Conservation (phyloP, 805 yeast species). For the Nematodospora valgi region DNA sequence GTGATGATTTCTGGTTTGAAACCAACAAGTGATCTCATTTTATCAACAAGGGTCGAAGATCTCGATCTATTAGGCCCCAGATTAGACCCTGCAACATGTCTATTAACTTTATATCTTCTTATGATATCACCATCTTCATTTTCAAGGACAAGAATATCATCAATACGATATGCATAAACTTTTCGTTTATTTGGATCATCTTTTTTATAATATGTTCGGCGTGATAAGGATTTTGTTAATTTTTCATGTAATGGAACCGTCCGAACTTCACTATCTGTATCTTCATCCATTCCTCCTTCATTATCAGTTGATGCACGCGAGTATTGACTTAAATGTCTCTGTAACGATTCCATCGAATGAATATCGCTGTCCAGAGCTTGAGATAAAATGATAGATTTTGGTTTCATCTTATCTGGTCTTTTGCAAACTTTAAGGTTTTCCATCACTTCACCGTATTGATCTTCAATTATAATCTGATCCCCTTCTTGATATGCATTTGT, state of each 20-base stretch:
- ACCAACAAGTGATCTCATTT: conserved; percentile 57
- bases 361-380: conserved; percentile 16
- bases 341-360: conserved; percentile 40
- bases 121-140: conserved; percentile 90
- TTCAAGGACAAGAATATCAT: conserved; percentile 76
- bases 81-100: conserved; percentile 40
- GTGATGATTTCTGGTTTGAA: conserved; percentile 25
- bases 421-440: conserved; percentile 43
- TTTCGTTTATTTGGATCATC: conserved; percentile 29
- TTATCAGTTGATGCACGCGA: conserved; percentile 12
- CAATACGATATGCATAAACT: conserved; percentile 75
- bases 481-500: conserved; percentile 61
- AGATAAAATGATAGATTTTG: not conserved
- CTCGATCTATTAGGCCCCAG: conserved; percentile 39
- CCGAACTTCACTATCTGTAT: conserved; percentile 9
- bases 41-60: conserved; percentile 39
- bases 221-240: conserved; percentile 11
- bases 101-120: conserved; percentile 73
- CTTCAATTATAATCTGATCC: conserved; percentile 67
- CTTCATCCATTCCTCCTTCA: conserved; percentile 2
- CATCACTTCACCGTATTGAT: conserved; percentile 77
- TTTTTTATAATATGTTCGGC: conserved; percentile 25
- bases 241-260: conserved; percentile 11
- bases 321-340: conserved; percentile 32
- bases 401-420: conserved; percentile 1